phyloP scores from a whole-genome alignment of 2,329 filamentous ascomycete genomes.

The Juglanconis oblonga region DNA sequence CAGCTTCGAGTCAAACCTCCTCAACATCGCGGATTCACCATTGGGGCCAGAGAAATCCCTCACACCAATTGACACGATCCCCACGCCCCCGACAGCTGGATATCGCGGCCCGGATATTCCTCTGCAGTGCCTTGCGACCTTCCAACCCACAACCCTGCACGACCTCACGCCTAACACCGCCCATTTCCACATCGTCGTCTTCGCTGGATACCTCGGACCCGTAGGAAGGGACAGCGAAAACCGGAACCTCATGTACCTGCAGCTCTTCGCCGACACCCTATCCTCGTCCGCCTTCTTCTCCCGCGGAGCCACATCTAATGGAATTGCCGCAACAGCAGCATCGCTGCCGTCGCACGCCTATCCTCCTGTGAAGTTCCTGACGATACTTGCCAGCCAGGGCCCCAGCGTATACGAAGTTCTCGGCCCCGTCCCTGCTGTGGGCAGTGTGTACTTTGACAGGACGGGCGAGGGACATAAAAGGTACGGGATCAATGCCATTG shows the following conservation, averaged over 20 bases:
- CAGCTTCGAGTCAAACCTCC: constrained; percentile 45
- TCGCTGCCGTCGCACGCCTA: neutral
- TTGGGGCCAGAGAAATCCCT: neutral
- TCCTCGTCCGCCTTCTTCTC: neutral
- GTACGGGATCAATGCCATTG: neutral
- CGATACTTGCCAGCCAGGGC: neutral
- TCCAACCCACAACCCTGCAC: neutral
- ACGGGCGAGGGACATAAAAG: neutral
- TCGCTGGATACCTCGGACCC: neutral
- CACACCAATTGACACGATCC: neutral
- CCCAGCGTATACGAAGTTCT: neutral
- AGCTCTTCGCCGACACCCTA: neutral
- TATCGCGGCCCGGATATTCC: neutral
- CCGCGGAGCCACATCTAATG: neutral
- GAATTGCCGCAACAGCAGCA: neutral
- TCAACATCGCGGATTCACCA: constrained; percentile 34
- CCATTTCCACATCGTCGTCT: neutral
- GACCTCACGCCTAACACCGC: neutral
- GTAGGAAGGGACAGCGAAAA: neutral
- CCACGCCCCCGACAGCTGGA: neutral
- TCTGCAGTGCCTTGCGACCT: neutral
- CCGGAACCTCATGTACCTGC: neutral
- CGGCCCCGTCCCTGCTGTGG: neutral
- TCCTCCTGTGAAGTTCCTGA: neutral
- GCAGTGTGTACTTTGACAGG: neutral